Evolutionary conservation across 2,329 filamentous ascomycete species (phyloP).

Genomic region (Curvularia sp.): DNA sequence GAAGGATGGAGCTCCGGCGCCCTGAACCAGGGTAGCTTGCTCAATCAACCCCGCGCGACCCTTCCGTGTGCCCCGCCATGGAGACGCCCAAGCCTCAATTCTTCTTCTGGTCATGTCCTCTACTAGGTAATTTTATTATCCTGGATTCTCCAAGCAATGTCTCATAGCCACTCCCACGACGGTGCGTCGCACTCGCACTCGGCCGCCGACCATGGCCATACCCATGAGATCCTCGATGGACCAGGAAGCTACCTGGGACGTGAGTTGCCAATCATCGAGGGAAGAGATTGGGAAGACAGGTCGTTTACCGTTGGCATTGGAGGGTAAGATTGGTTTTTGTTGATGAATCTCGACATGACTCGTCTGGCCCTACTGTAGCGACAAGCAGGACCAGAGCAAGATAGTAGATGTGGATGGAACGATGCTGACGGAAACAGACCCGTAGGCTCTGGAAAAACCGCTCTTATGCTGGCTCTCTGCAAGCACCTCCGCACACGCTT

Average conservation of each 20-base stretch:
- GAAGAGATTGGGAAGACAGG: slow-evolving; percentile 83
- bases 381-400: slow-evolving; percentile 1
- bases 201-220: slow-evolving; percentile 83
- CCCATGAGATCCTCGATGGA: slow-evolving; percentile 92
- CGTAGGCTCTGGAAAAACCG: slow-evolving; percentile 96
- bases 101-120: slow-evolving; percentile 3
- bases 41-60: slow-evolving; percentile 27
- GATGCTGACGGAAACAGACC: slow-evolving; percentile 63
- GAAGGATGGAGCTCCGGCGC: slow-evolving; percentile 1
- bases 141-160: slow-evolving; percentile 26
- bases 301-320: slow-evolving; percentile 98
- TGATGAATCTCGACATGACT: background rate
- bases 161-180: slow-evolving; percentile 46
- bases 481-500: slow-evolving; percentile 78
- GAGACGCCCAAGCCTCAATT: slow-evolving; percentile 17
- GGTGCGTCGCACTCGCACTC: slow-evolving; percentile 52
- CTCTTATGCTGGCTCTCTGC: slow-evolving; percentile 93
- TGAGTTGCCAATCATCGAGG: slow-evolving; percentile 92
- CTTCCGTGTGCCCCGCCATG: slow-evolving; percentile 30
- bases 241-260: slow-evolving; percentile 88
- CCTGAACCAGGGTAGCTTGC: slow-evolving; percentile 8
- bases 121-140: background rate
- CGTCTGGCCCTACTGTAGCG: background rate
- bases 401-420: background rate
- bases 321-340: slow-evolving; percentile 67